phyloP scores from a whole-genome alignment of 805 yeast species.

The Candida piceae region DNA sequence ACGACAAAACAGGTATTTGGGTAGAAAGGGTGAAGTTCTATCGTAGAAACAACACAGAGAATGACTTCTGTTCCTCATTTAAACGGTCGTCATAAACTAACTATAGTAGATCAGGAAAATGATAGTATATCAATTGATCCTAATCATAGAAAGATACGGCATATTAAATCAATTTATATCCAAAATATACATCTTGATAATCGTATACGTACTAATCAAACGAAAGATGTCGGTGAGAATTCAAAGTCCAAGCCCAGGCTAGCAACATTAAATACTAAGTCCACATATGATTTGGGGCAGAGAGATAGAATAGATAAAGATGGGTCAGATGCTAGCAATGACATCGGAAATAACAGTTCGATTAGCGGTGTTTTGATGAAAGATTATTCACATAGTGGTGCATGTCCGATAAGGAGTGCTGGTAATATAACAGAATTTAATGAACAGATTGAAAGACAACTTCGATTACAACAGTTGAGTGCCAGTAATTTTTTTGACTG shows the following conservation, averaged over 20 bases:
- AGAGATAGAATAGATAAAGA: too few relatives aligned
- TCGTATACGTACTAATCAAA: too few relatives aligned
- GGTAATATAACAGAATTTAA: constrained; percentile 7
- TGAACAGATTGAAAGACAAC: constrained; percentile 25
- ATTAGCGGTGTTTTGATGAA: constrained; percentile 12
- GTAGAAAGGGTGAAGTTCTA: too few relatives aligned
- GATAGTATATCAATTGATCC: constrained; percentile 9
- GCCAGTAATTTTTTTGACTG: constrained; percentile 25
- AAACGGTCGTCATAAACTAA: constrained; percentile 3
- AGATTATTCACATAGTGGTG: not conserved
- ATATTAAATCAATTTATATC: constrained; percentile 18
- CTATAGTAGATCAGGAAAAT: not conserved
- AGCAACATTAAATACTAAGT: constrained; percentile 7
- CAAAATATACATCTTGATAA: constrained; percentile 11
- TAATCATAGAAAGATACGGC: constrained; percentile 22
- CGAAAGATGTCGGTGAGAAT: too few relatives aligned
- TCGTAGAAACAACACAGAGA: too few relatives aligned
- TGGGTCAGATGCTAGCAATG: too few relatives aligned
- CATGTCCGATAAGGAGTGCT: constrained; percentile 2
- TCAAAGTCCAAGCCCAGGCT: not conserved
- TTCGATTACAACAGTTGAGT: constrained; percentile 26
- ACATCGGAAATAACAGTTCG: too few relatives aligned
- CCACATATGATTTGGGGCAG: constrained; percentile 4
- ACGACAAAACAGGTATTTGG: too few relatives aligned
- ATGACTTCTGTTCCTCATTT: constrained; percentile 20